These are phyloP conservation scores for Triticum turgidum DNA, from an alignment of 176 grass and related monocot species.

Conservation along the genomic window DNA sequence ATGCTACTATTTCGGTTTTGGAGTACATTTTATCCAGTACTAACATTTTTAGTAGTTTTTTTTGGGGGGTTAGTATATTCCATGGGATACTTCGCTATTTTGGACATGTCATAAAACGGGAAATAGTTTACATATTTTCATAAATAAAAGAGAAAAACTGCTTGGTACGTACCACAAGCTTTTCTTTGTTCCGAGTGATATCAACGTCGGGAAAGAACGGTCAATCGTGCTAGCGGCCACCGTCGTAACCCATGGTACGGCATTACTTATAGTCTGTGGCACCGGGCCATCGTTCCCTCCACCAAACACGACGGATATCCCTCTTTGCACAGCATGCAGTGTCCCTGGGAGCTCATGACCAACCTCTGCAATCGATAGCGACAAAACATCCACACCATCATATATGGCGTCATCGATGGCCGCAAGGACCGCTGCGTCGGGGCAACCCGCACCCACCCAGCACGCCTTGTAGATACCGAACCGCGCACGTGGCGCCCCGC, in stretches of 20 bases:
- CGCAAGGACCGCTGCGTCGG: background rate
- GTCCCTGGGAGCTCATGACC: background rate
- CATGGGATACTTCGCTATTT: too few species aligned
- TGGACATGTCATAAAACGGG: too few species aligned
- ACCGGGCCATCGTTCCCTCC: slow-evolving; percentile 28
- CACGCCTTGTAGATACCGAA: slow-evolving; percentile 50
- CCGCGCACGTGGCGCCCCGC: slow-evolving; percentile 51
- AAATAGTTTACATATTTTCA: too few species aligned
- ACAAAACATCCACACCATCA: slow-evolving; percentile 67
- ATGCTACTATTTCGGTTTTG: too few species aligned
- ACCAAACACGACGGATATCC: slow-evolving; percentile 42
- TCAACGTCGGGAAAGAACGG: slow-evolving; percentile 41
- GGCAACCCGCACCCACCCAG: background rate
- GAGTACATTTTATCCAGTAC: too few species aligned
- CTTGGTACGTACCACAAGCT: slow-evolving; percentile 31
- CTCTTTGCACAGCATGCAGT: slow-evolving; percentile 50
- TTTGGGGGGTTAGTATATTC: too few species aligned
- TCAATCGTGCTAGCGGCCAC: slow-evolving; percentile 60
- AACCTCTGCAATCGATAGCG: slow-evolving; percentile 23
- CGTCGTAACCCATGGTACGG: slow-evolving; percentile 43
- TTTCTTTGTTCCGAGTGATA: slow-evolving; percentile 45
- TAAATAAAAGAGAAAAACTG: too few species aligned
- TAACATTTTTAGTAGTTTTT: too few species aligned
- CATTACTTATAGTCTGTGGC: slow-evolving; percentile 18
- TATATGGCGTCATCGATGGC: slow-evolving; percentile 68